Evolutionary conservation across 73 alveolate species (phyloP), one percentile per base, ranked within the genome.

Genomic region (Paramecium biaurelia): DNA sequence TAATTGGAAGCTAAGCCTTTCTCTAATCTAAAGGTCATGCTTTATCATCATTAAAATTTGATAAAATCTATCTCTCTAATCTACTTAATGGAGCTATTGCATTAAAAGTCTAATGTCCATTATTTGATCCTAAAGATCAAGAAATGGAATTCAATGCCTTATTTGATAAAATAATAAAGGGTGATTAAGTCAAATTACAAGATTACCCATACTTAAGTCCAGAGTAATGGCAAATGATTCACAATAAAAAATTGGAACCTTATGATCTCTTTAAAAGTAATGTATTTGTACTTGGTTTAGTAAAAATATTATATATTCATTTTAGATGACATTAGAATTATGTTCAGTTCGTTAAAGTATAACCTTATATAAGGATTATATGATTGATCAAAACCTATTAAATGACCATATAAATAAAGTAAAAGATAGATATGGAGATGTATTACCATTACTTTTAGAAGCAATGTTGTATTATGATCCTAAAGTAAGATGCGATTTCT

Each of bases 211-310:
- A 23, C 6, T 12, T 79, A 2, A 79, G 90, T 79, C 90, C 90
- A 23, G 90, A 79, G 21, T 7, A 79, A 45, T 42, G 45, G 70
- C 34, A 45, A 45, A 79, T 79, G 74, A 43, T 79, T 21, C 18
- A 41, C 12, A 24, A 43, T 10, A 47, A 47, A 24, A 79, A 79
- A 45, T 38, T 79, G 15, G 90, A 79, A 41, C 3, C 47, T 14
- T 79, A 79, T 20, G 43, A 79, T 79, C 18, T 38, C 8, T 79
- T 45, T 24, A 79, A 79, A 41, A 43, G 76, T 28, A 26, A 41
- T 42, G 90, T 79, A 41, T 79, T 43, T 47, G 56, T 42, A 15
- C 47, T 79, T 43, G 90, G 90, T n/a, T 24, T 79, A 63, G 90
- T 79, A 79, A 43, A 0, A 41, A 32, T 32, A 18, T 42, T 12